These are phyloP conservation scores for Aureobasidium zeae DNA, from an alignment of 2,329 filamentous ascomycete species.

Conservation along the genomic window DNA sequence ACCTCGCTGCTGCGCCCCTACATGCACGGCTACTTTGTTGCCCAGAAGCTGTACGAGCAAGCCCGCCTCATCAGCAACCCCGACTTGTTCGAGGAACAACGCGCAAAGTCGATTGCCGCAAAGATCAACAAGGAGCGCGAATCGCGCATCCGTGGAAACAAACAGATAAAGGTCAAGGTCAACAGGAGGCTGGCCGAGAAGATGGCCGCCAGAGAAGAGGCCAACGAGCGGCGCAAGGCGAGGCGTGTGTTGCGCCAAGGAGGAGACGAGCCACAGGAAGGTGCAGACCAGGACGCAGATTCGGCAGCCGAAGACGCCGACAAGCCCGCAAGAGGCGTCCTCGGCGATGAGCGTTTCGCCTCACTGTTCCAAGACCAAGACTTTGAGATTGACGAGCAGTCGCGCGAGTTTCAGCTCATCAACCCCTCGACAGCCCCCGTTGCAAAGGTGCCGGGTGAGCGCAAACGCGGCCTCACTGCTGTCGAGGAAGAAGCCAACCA, in stretches of 20 bases:
- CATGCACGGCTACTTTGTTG: slow-evolving; percentile 99
- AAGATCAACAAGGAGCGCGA: slow-evolving; percentile 97
- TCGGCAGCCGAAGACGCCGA: slow-evolving; percentile 36
- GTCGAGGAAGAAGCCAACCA: slow-evolving; percentile 52
- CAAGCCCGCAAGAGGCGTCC: slow-evolving; percentile 40
- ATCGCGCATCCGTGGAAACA: slow-evolving; percentile 83
- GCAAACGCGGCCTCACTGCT: slow-evolving; percentile 45
- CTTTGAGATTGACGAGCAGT: slow-evolving; percentile 83
- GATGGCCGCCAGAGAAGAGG: slow-evolving; percentile 60
- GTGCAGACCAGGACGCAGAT: slow-evolving; percentile 35
- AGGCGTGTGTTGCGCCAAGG: slow-evolving; percentile 48
- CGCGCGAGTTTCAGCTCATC: slow-evolving; percentile 73
- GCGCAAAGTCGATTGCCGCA: slow-evolving; percentile 81
- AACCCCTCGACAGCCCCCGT: slow-evolving; percentile 68
- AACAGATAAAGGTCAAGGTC: slow-evolving; percentile 76
- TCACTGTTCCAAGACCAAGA: slow-evolving; percentile 87
- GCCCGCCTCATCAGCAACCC: slow-evolving; percentile 88
- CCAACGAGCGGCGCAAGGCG: slow-evolving; percentile 42
- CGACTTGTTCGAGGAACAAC: slow-evolving; percentile 86
- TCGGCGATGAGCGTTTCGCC: slow-evolving; percentile 79
- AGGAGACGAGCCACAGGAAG: slow-evolving; percentile 39
- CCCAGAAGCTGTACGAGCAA: slow-evolving; percentile 90
- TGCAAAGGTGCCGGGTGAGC: slow-evolving; percentile 26
- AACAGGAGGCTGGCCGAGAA: slow-evolving; percentile 65
- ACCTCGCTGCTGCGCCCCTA: slow-evolving; percentile 86